These are phyloP conservation scores for Fusarium xylarioides DNA, from an alignment of 2,329 filamentous ascomycete genomes.

Conservation along the genomic window DNA sequence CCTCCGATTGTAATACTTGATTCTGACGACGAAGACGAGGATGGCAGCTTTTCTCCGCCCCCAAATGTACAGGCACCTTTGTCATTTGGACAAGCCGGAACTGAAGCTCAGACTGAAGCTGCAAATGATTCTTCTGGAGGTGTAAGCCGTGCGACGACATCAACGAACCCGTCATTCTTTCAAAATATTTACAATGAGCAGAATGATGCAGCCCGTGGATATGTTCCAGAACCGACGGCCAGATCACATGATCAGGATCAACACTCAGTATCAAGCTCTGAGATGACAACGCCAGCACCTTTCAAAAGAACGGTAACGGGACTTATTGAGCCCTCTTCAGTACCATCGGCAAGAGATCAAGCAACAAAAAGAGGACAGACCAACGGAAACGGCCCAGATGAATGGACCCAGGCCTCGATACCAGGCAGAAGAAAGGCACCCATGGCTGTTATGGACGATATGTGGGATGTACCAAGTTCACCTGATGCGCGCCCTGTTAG, in stretches of 20 bases:
- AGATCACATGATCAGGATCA: constrained; percentile 13
- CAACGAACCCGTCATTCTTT: constrained; percentile 60
- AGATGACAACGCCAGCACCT: constrained; percentile 40
- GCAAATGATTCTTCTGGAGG: constrained; percentile 37
- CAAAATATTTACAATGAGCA: constrained; percentile 59
- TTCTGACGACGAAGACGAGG: constrained; percentile 53
- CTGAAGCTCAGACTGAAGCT: constrained; percentile 4
- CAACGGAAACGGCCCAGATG: constrained; percentile 26
- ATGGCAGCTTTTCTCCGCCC: constrained; percentile 36
- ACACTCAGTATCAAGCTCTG: constrained; percentile 34
- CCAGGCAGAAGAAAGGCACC: constrained; percentile 42
- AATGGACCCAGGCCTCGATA: constrained; percentile 48
- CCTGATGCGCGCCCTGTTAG: constrained; percentile 40
- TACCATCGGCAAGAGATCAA: constrained; percentile 45
- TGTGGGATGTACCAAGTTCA: constrained; percentile 58
- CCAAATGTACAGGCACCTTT: constrained; percentile 7
- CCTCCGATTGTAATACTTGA: constrained; percentile 49
- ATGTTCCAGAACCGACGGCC: constrained; percentile 17
- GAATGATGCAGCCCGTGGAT: constrained; percentile 44
- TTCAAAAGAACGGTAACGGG: constrained; percentile 42
- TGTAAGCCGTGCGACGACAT: constrained; percentile 48
- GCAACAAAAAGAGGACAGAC: constrained; percentile 9
- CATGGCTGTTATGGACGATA: constrained; percentile 43
- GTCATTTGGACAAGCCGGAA: not conserved
- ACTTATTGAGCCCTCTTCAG: constrained; percentile 41